Base-by-base conservation (phyloP, 495 filamentous ascomycete species). In the Penicillium samsonianum region DNA sequence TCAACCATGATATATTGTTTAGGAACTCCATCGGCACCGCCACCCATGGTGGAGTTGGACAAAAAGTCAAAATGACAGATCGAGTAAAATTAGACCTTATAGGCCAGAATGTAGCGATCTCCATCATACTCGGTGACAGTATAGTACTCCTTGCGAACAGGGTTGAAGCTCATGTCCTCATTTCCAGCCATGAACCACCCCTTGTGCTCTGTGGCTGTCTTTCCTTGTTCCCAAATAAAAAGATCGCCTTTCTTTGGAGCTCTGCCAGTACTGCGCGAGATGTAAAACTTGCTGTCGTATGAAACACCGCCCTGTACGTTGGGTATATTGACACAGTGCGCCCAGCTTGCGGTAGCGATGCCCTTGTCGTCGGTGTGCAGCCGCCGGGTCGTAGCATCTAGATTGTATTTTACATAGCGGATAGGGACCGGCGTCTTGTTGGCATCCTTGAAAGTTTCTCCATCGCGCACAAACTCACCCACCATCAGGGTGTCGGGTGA, bases 71-170 rank as follows among this genome's bases (percentile, higher is more conserved):
- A 33, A 7, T 33, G 11, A 9, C 35, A 17, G 35, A 38, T 9
- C 6, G 7, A 8, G 6, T 17, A 33, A 14, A 20, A 17, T 37
- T 47, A 61, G 4, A 51, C 61, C 44, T 64, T 64, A 38, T 66
- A 66, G 11, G 63, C 35, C 12, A 69, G n/a, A 40, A 64, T 59
- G 31, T 57, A 65, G 23, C 65, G 30, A 19, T 45, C 53, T 1
- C 31, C 44, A 9, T 54, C 54, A 41, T 68, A 64, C 46, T 68
- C 65, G 0, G 65, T 68, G 37, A 65, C 58, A 22, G 65, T 65
- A 54, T 68, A 68, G 45, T 62, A 68, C 55, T 65, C 63, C 60
- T 50, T 50, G 9, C 52, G 46, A 11, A 58, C 55, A 12, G 47
- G 37, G 38, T 64, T 63, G 42, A 46, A 68, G 28, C 60, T 63